Conservation (phyloP, 768 basidiomycete species). For the Lactarius deliciosus region DNA sequence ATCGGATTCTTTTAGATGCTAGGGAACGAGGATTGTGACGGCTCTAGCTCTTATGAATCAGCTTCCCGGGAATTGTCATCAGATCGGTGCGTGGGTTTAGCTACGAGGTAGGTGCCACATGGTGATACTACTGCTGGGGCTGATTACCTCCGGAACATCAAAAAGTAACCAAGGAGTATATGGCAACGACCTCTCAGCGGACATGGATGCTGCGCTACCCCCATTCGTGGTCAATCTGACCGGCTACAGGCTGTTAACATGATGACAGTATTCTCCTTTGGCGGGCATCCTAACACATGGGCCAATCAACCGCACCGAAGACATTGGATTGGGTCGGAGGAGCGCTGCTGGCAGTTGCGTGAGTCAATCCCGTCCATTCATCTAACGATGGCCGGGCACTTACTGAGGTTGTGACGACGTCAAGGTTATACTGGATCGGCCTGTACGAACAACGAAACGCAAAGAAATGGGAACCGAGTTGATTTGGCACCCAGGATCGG, state of each 20-base stretch:
- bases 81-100: not conserved
- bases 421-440: conserved; percentile 12
- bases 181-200: not conserved
- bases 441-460: not conserved
- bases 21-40: not conserved
- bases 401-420: not conserved
- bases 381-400: not conserved
- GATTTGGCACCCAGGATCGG: conserved; percentile 9
- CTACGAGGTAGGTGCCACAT: not conserved
- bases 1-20: not conserved
- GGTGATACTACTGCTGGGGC: not conserved
- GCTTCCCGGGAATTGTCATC: not conserved
- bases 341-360: conserved; percentile 9
- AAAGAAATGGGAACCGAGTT: not conserved
- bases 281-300: conserved; percentile 16
- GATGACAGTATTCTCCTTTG: not conserved
- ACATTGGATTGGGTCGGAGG: conserved; percentile 7
- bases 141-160: not conserved
- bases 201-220: not conserved
- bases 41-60: not conserved
- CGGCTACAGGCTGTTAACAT: conserved; percentile 13
- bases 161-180: not conserved
- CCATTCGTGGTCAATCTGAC: conserved; percentile 18
- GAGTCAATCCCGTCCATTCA: not conserved
- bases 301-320: not conserved